Percentiles rank a stretch among this genome's conserved stretches.
Conservation (phyloP, 768 basidiomycete species). For the Kwoniella sp. region DNA sequence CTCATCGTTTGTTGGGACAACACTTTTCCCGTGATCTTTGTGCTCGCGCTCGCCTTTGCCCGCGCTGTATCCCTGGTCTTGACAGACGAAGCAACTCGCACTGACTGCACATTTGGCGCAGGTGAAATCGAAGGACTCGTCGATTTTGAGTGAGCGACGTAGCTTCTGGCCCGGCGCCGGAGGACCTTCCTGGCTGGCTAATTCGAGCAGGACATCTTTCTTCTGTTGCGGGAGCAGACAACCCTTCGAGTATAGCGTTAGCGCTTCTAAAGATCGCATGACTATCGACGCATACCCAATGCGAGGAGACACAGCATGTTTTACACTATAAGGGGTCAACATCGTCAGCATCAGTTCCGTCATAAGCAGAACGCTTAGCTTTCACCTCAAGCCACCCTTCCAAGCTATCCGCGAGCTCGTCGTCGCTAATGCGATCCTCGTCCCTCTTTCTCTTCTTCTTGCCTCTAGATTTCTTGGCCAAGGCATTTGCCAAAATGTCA, state of each 20-base stretch:
- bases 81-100: conserved; percentile 33
- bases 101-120: conserved; percentile 25
- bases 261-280: neutral
- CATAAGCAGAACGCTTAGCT: neutral
- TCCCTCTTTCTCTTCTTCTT: conserved; percentile 19
- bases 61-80: conserved; percentile 9
- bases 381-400: conserved; percentile 40
- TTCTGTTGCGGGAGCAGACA: conserved; percentile 23
- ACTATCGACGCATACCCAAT: conserved; percentile 40
- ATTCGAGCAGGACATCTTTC: conserved; percentile 20
- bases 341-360: neutral
- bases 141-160: conserved; percentile 24
- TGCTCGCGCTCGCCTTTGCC: neutral
- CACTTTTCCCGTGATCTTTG: neutral
- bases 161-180: conserved; percentile 16
- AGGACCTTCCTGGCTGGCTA: conserved; percentile 27
- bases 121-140: conserved; percentile 25
- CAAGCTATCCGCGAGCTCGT: conserved; percentile 26
- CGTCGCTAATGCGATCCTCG: conserved; percentile 29
- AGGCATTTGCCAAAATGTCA: conserved; percentile 20
- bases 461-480: conserved; percentile 11
- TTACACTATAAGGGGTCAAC: conserved; percentile 15
- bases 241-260: conserved; percentile 17
- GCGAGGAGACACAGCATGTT: conserved; percentile 25
- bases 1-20: too few species aligned